Percentiles rank a stretch among this genome's conserved stretches.
Evolutionary conservation across 2,329 filamentous ascomycete genomes (phyloP).

Genomic region (Rhynchosporium agropyri): DNA sequence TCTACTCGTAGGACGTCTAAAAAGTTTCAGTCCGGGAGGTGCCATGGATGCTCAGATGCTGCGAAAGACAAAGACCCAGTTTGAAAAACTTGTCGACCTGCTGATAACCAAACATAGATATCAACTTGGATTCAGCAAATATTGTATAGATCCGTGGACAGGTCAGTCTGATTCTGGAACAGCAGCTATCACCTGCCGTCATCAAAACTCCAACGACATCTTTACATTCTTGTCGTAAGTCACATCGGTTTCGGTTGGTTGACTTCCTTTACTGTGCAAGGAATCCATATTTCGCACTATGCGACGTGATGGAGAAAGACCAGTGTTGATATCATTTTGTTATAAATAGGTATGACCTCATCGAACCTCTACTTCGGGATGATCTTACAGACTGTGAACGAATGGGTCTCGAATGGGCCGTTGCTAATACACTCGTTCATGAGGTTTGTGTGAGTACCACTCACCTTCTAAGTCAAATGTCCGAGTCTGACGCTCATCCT

Average conservation of each 20-base stretch:
- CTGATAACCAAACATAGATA: not conserved
- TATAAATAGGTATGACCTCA: not conserved
- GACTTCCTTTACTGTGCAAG: not conserved
- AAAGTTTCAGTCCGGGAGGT: not conserved
- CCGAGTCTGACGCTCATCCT: not conserved
- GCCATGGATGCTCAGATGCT: not conserved
- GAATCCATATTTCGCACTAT: not conserved
- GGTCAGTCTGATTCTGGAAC: not conserved
- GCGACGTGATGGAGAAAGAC: not conserved
- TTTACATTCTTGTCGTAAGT: not conserved
- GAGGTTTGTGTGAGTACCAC: not conserved
- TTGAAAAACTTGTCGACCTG: not conserved
- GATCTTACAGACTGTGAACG: conserved; percentile 1
- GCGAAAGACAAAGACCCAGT: not conserved
- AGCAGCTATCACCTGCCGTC: not conserved
- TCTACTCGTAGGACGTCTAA: not conserved
- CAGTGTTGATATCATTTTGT: not conserved
- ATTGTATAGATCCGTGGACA: not conserved
- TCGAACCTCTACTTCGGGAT: not conserved
- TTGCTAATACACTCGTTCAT: conserved; percentile 1
- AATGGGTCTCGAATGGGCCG: not conserved
- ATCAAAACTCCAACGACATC: not conserved
- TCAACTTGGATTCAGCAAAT: not conserved
- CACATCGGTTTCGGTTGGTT: not conserved
- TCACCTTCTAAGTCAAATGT: not conserved